These are phyloP conservation scores for Plantago ovata DNA, from an alignment of 257 asterid genomes.

Conservation along the genomic window DNA sequence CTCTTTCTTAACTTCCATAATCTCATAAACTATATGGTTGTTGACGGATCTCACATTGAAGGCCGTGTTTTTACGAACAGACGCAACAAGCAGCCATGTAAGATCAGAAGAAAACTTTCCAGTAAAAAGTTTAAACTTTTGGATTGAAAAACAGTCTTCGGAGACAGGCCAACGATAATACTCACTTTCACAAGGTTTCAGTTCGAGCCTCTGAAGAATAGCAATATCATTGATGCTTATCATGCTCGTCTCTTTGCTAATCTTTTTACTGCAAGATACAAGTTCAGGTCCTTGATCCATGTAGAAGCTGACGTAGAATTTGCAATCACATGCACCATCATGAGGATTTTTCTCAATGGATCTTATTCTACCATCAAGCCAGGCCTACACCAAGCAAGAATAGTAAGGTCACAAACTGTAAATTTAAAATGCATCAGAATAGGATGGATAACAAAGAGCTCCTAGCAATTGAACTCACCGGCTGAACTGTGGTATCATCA, in stretches of 20 bases:
- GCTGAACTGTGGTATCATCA: constrained; percentile 32
- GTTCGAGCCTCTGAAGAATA: constrained; percentile 70
- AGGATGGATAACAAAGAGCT: not conserved
- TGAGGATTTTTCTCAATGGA: constrained; percentile 86
- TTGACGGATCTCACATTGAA: constrained; percentile 59
- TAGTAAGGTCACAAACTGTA: not conserved
- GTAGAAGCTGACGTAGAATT: constrained; percentile 66
- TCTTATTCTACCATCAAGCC: constrained; percentile 80
- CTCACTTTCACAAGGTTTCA: constrained; percentile 49
- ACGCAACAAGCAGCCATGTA: constrained; percentile 72
- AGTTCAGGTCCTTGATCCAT: constrained; percentile 63
- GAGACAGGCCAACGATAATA: constrained; percentile 73
- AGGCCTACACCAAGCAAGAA: constrained; percentile 43
- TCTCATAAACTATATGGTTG: constrained; percentile 58
- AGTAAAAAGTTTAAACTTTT: constrained; percentile 40
- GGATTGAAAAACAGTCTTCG: constrained; percentile 69
- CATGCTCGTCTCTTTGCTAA: constrained; percentile 45
- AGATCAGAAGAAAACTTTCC: constrained; percentile 67
- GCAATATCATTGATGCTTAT: constrained; percentile 46
- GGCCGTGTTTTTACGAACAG: constrained; percentile 48
- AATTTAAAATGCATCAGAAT: not conserved
- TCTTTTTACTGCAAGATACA: constrained; percentile 34
- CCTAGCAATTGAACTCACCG: constrained; percentile 40
- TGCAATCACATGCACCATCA: constrained; percentile 49
- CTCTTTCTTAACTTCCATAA: constrained; percentile 37